phyloP scores from a whole-genome alignment of 1,284 basidiomycete genomes.

The Irpex sp. region DNA sequence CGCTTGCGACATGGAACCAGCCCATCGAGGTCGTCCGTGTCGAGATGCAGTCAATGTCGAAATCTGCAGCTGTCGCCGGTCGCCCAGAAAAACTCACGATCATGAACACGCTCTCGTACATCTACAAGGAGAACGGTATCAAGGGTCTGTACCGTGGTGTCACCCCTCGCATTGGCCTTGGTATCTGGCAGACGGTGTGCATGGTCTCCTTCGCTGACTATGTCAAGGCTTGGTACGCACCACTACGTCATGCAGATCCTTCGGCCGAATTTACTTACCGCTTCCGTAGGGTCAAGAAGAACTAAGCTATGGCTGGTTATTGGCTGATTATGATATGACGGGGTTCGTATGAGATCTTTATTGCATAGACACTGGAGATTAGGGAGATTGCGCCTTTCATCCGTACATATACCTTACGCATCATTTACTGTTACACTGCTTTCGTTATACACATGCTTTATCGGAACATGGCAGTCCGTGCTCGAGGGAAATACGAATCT shows the following conservation, averaged over 20 bases:
- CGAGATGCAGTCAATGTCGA: constrained; percentile 99
- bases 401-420: neutral
- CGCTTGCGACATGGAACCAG: constrained; percentile 98
- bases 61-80: constrained; percentile 67
- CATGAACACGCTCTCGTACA: constrained; percentile 84
- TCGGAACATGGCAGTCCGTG: neutral
- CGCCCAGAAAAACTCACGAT: constrained; percentile 92
- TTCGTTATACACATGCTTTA: neutral
- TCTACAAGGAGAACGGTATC: constrained; percentile 96
- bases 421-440: neutral
- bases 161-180: constrained; percentile 93
- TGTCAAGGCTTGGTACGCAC: constrained; percentile 74
- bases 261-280: constrained; percentile 6
- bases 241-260: neutral
- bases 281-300: constrained; percentile 31
- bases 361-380: neutral
- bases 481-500: neutral
- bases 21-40: constrained; percentile 97
- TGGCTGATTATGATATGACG: neutral
- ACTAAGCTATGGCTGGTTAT: constrained; percentile 12
- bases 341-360: neutral
- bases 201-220: constrained; percentile 98
- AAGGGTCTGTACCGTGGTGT: constrained; percentile 98
- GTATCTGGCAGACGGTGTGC: constrained; percentile 96
- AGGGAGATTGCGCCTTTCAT: neutral